These are phyloP conservation scores for Graphilbum fragrans DNA, from an alignment of 2,329 filamentous ascomycete genomes.

Conservation along the genomic window DNA sequence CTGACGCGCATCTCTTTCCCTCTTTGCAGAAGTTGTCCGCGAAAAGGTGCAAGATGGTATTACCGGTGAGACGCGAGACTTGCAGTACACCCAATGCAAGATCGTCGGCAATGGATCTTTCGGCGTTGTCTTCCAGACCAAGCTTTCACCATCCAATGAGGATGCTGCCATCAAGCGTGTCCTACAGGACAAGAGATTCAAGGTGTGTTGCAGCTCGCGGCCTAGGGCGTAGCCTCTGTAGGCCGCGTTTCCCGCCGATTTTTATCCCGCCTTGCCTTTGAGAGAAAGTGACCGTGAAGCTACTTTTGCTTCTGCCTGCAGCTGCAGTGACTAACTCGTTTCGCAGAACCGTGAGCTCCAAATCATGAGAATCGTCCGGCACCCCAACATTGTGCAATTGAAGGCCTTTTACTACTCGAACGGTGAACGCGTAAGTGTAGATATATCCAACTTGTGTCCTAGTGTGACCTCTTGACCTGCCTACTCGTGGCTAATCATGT, in stretches of 20 bases:
- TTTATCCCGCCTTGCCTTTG: not conserved
- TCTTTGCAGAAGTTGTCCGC: constrained; percentile 72
- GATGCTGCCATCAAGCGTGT: constrained; percentile 99
- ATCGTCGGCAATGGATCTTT: constrained; percentile 99
- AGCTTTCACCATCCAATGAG: constrained; percentile 93
- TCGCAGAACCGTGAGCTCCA: constrained; percentile 94
- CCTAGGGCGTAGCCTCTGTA: not conserved
- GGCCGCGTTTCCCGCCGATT: too few species aligned
- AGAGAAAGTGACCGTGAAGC: not conserved
- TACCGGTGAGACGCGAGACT: constrained; percentile 89
- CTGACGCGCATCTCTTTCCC: constrained; percentile 5
- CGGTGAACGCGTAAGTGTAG: constrained; percentile 69
- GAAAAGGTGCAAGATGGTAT: constrained; percentile 98
- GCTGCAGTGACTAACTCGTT: too few species aligned
- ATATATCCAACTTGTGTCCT: not conserved
- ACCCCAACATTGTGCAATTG: constrained; percentile 94
- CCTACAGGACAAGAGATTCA: constrained; percentile 98
- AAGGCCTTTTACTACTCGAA: constrained; percentile 99
- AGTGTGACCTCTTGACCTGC: not conserved
- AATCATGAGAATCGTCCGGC: constrained; percentile 98
- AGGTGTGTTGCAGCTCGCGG: constrained; percentile 43
- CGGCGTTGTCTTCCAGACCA: constrained; percentile 97
- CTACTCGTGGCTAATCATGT: constrained; percentile 8
- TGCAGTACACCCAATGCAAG: constrained; percentile 98
- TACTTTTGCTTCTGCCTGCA: not conserved